Base-by-base conservation (phyloP, 129 eudicot species). In the Pulicaria dysenterica region DNA sequence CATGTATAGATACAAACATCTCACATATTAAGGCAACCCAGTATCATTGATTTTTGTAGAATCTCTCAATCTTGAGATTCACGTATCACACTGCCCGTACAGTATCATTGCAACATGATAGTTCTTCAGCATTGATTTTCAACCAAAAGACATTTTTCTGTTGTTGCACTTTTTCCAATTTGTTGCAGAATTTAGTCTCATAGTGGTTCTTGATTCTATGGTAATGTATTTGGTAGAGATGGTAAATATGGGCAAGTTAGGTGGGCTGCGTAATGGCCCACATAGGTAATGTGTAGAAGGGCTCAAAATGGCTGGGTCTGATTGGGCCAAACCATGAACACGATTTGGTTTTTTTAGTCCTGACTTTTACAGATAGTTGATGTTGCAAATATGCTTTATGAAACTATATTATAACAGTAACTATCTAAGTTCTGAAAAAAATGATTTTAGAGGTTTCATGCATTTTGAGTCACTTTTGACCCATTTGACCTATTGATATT, bases 161-260 rank as follows among this genome's bases (percentile, higher is more conserved):
- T 31, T 68, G 37, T 19, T 39, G 64, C 41, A 16, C 15, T 70
- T 69, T 69, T 16, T 4, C 50, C 73, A 69, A 38, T 69, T 68
- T 17, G 11, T n/a, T 17, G 12, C 37, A 7, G 15, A 6, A 6
- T 19, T n/a, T 24, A 24, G 31, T 24, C 31, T 24, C 31, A 24
- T 24, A 24, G 10, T 24, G 2, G 10, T 12, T 58, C 42, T 11
- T 58, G 10, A 60, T 60, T 60, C 24, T 12, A 13, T 14, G 2
- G 46, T 38, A 4, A 12, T 19, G 46, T 12, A 37, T 14, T 62
- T 64, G 69, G 7, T 17, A 17, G 9, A 13, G 50, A 34, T 12
- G 10, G 8, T 65, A 2, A 65, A 34, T 43, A 16, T 44, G 37
- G 16, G 7, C 14, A 24, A 39, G 17, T 65, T 10, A 40, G 41